Base-by-base conservation (phyloP, 1,139 yeast genomes). In the Geotrichum candidum region DNA sequence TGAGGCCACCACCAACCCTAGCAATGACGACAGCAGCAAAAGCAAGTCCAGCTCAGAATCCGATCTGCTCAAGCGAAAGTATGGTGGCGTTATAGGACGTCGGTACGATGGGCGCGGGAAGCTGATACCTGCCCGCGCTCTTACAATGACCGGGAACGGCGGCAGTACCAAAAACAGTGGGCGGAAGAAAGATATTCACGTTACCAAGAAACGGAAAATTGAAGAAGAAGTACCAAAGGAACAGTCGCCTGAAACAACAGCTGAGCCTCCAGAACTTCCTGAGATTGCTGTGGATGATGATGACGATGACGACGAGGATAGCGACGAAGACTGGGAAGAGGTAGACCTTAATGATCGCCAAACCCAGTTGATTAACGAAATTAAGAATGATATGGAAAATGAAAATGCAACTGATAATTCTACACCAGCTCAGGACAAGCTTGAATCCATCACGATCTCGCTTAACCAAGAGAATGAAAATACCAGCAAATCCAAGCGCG, bases 301-400 rank as follows among this genome's bases (percentile, higher is more conserved):
- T 59, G 68, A 68, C 31, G 70, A 70, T 58, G 69, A 65, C 5
- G 68, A 66, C 48, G 79, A 82, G 56, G 87, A 81, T 68, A 69
- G 84, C 74, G 77, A 77, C 55, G 78, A 82, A 6, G 64, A 62
- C 25, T 62, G 63, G 57, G 59, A 58, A 61, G 46, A 51, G 31
- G 23, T 57, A 58, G 11, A 63, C 56, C 56, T 48, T 54, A 62
- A 53, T 22, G 45, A 41, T 31, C 52, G 50, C 18, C 53, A 35
- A 23, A 41, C 56, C 10, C 31, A 22, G 22, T 69, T 74, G 1
- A 56, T 71, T 1, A 65, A 68, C 18, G 57, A 63, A 29, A 13
- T 65, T 64, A 53, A 57, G 38, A 22, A 50, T 18, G 15, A 18
- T 5, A 38, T 38, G 18, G n/a, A 15, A 2, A 15, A 15, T 38